phyloP scores from a whole-genome alignment of 1,139 yeast species.

The Saccharomycopsis hybrid region DNA sequence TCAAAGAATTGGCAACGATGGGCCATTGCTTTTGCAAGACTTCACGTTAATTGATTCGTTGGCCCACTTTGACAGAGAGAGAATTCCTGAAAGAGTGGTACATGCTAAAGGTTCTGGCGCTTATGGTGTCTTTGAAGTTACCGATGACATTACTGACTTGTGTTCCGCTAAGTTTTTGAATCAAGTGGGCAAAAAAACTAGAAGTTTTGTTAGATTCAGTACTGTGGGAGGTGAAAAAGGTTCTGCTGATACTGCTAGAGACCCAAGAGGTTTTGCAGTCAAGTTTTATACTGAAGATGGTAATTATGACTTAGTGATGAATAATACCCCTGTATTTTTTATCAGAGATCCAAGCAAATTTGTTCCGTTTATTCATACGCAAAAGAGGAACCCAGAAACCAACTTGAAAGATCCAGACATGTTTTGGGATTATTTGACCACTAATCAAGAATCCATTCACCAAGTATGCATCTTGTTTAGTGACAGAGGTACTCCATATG shows the following conservation, averaged over 20 bases:
- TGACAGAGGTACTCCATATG: conserved; percentile 65
- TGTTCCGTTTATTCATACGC: conserved; percentile 55
- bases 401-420: conserved; percentile 71
- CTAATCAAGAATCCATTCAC: conserved; percentile 59
- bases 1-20: conserved; percentile 53
- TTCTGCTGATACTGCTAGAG: conserved; percentile 51
- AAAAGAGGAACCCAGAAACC: conserved; percentile 74
- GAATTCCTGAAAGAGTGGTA: conserved; percentile 59
- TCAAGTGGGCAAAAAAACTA: conserved; percentile 42
- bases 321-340: conserved; percentile 55
- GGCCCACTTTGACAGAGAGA: conserved; percentile 57
- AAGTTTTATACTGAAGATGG: conserved; percentile 56
- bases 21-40: conserved; percentile 53
- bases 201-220: conserved; percentile 45
- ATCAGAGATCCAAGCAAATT: conserved; percentile 54
- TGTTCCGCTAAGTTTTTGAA: conserved; percentile 45
- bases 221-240: conserved; percentile 59
- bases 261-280: conserved; percentile 54
- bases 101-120: conserved; percentile 66
- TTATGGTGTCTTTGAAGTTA: conserved; percentile 52
- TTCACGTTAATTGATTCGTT: conserved; percentile 47
- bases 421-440: conserved; percentile 65
- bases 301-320: conserved; percentile 55
- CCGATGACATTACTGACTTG: conserved; percentile 48
- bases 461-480: conserved; percentile 58